Evolutionary conservation across 371 early-diverging fungal species (phyloP).

Genomic region (Conidiobolus incongruus): DNA sequence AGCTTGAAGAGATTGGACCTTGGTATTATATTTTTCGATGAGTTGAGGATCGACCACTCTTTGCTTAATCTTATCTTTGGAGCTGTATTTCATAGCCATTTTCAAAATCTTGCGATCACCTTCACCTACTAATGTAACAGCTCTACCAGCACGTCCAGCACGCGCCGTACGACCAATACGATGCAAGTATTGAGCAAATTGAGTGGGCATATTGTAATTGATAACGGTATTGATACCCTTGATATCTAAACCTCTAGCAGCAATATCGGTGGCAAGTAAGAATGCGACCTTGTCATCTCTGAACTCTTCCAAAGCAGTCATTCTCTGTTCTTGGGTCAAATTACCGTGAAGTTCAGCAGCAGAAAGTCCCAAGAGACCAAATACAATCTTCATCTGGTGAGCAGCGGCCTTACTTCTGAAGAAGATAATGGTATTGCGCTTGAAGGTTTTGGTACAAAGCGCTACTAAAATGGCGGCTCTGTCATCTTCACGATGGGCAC

Average conservation of each 20-base stretch:
- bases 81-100: conserved; percentile 68
- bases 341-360: conserved; percentile 98
- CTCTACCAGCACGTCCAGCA: conserved; percentile 74
- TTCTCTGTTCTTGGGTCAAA: conserved; percentile 78
- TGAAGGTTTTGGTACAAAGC: conserved; percentile 64
- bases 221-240: conserved; percentile 32
- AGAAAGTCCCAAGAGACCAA: conserved; percentile 71
- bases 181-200: conserved; percentile 84
- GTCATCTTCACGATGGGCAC: conserved; percentile 58
- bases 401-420: conserved; percentile 83
- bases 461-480: conserved; percentile 67
- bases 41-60: too few relatives aligned
- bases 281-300: conserved; percentile 4
- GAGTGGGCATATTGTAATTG: conserved; percentile 82
- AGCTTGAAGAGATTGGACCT: too few relatives aligned
- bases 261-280: conserved; percentile 93
- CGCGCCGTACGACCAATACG: conserved; percentile 97
- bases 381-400: conserved; percentile 90
- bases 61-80: conserved; percentile 22
- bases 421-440: conserved; percentile 62
- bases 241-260: conserved; percentile 96
- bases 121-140: conserved; percentile 82
- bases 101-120: conserved; percentile 82
- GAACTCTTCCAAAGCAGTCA: conserved; percentile 29
- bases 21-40: too few relatives aligned